These are phyloP conservation scores for Talaromyces piceae DNA, from an alignment of 2,329 filamentous ascomycete species.

Conservation along the genomic window DNA sequence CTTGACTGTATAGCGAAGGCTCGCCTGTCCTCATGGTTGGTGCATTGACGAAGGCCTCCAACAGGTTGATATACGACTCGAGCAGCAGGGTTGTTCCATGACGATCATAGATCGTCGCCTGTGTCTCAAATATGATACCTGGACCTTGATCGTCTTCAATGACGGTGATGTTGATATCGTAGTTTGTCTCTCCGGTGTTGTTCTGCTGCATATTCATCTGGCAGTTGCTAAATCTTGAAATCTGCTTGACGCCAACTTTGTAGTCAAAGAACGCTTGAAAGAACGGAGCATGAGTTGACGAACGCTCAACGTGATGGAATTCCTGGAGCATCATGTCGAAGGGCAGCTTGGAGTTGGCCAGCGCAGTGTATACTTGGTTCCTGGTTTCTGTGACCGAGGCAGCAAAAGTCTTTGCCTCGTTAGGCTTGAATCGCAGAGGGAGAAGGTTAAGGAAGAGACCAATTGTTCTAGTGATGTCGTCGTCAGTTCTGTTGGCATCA, in stretches of 20 bases:
- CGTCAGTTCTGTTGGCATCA: slow-evolving; percentile 37
- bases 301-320: slow-evolving; percentile 33
- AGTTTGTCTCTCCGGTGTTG: slow-evolving; percentile 18
- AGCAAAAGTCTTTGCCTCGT: slow-evolving; percentile 20
- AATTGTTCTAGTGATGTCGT: slow-evolving; percentile 26
- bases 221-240: slow-evolving; percentile 3
- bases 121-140: slow-evolving; percentile 19
- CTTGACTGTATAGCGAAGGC: slow-evolving; percentile 12
- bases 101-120: slow-evolving; percentile 26
- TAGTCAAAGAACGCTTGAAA: slow-evolving; percentile 48
- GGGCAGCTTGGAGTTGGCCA: slow-evolving; percentile 40
- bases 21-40: slow-evolving; percentile 14
- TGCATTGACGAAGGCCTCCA: slow-evolving; percentile 16
- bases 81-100: slow-evolving; percentile 19
- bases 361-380: slow-evolving; percentile 25
- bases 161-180: slow-evolving; percentile 34
- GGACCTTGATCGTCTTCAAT: slow-evolving; percentile 21
- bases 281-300: slow-evolving; percentile 36
- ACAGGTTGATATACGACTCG: slow-evolving; percentile 17
- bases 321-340: slow-evolving; percentile 44
- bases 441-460: slow-evolving; percentile 46
- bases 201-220: slow-evolving; percentile 12
- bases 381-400: slow-evolving; percentile 22
- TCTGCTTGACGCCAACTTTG: slow-evolving; percentile 24
- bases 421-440: slow-evolving; percentile 34